These are phyloP conservation scores for Mortierella sp. DNA, from an alignment of 371 early-diverging fungal genomes.

Conservation along the genomic window DNA sequence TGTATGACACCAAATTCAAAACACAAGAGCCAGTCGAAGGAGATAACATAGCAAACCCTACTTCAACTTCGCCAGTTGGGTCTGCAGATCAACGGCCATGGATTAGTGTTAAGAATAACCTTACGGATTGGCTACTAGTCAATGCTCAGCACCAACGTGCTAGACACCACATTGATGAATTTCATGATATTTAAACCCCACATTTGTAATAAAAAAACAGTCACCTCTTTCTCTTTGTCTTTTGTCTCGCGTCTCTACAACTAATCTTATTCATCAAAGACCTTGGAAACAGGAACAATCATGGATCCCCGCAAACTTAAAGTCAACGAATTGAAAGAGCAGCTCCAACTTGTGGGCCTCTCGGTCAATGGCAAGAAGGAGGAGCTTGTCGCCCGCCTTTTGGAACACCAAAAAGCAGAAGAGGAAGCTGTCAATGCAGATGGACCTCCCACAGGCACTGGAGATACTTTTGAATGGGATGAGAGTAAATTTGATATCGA, in stretches of 20 bases:
- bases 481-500: conserved; percentile 46
- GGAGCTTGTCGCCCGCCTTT: conserved; percentile 72
- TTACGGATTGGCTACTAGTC: conserved; percentile 73
- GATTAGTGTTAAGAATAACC: conserved; percentile 70
- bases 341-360: conserved; percentile 68
- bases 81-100: conserved; percentile 55
- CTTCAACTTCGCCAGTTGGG: conserved; percentile 2
- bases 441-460: conserved; percentile 39
- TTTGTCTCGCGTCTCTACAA: too few relatives aligned
- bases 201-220: too few relatives aligned
- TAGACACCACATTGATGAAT: conserved; percentile 69
- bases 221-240: background rate
- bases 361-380: conserved; percentile 76
- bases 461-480: conserved; percentile 50
- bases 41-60: conserved; percentile 23
- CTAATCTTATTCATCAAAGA: background rate
- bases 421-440: conserved; percentile 60
- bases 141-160: conserved; percentile 71
- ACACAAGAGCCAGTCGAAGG: conserved; percentile 60
- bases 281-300: background rate
- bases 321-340: conserved; percentile 74
- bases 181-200: conserved; percentile 67
- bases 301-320: conserved; percentile 64
- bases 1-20: conserved; percentile 66
- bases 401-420: conserved; percentile 68